phyloP scores from a whole-genome alignment of 768 basidiomycete genomes.

The Agaricus subrufescens region DNA sequence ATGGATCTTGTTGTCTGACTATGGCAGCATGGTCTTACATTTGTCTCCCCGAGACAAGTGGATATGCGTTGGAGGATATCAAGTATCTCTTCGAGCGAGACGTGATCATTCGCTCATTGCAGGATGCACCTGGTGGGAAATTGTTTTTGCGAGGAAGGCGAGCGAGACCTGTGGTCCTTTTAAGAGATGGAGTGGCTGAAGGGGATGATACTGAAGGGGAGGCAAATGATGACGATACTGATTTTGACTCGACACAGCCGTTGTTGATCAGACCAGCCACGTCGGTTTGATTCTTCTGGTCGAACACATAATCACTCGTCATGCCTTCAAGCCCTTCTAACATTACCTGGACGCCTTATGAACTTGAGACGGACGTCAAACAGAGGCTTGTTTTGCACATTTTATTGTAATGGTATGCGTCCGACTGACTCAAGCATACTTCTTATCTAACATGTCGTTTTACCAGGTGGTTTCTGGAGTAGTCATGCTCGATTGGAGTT shows the following conservation, averaged over 20 bases:
- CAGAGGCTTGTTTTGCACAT: too few species aligned
- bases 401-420: too few species aligned
- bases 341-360: too few species aligned
- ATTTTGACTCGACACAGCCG: too few species aligned
- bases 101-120: constrained; percentile 27
- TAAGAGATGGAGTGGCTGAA: constrained; percentile 6
- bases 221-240: too few species aligned
- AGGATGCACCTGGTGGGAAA: constrained; percentile 37
- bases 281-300: not conserved
- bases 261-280: not conserved
- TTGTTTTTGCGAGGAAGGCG: constrained; percentile 25
- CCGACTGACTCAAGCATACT: too few species aligned
- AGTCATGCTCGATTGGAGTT: too few species aligned
- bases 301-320: too few species aligned
- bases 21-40: constrained; percentile 40
- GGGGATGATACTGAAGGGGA: not conserved
- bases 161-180: constrained; percentile 20
- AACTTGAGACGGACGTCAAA: too few species aligned
- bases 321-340: too few species aligned
- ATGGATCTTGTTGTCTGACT: constrained; percentile 35
- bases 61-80: constrained; percentile 42
- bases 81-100: constrained; percentile 37
- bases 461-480: too few species aligned
- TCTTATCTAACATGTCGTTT: too few species aligned
- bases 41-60: constrained; percentile 43